Conservation (phyloP, 2,329 filamentous ascomycete genomes). For the Bipolaris bicolor region DNA sequence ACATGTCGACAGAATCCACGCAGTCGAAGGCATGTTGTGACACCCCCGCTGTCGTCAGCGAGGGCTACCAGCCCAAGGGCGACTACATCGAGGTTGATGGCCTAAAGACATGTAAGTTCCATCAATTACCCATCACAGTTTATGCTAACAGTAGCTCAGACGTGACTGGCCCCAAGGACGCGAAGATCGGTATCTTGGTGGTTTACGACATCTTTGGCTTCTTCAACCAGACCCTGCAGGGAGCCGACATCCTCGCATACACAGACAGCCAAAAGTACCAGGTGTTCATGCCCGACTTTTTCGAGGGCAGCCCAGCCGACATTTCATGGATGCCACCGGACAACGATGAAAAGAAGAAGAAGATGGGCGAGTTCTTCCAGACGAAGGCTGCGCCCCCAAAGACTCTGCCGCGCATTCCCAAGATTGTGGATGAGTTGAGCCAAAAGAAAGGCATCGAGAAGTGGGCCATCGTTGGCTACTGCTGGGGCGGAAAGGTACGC, state of each 20-base stretch:
- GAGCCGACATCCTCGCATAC: slow-evolving; percentile 66
- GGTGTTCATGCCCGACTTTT: slow-evolving; percentile 92
- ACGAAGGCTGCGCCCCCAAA: slow-evolving; percentile 64
- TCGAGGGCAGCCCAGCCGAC: slow-evolving; percentile 74
- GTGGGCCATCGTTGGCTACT: slow-evolving; percentile 67
- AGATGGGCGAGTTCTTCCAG: slow-evolving; percentile 65
- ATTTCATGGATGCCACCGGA: slow-evolving; percentile 67
- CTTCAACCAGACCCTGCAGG: slow-evolving; percentile 67
- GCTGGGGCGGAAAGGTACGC: slow-evolving; percentile 62
- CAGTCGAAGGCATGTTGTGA: slow-evolving; percentile 54
- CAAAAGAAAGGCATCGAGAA: slow-evolving; percentile 56
- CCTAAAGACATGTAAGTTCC: slow-evolving; percentile 63
- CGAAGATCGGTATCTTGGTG: slow-evolving; percentile 63
- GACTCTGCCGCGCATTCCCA: slow-evolving; percentile 61
- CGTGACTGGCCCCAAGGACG: slow-evolving; percentile 61
- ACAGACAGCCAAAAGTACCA: slow-evolving; percentile 72
- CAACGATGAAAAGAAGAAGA: slow-evolving; percentile 65
- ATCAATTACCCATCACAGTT: not conserved
- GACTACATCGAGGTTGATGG: slow-evolving; percentile 65
- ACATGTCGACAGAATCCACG: slow-evolving; percentile 46
- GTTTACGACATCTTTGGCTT: slow-evolving; percentile 70
- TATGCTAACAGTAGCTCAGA: slow-evolving; percentile 46
- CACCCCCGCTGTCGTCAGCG: slow-evolving; percentile 56
- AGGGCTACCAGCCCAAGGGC: slow-evolving; percentile 63
- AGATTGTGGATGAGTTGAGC: slow-evolving; percentile 61